Base-by-base conservation (phyloP, 1,284 basidiomycete species). In the Ceratobasidium sp. region DNA sequence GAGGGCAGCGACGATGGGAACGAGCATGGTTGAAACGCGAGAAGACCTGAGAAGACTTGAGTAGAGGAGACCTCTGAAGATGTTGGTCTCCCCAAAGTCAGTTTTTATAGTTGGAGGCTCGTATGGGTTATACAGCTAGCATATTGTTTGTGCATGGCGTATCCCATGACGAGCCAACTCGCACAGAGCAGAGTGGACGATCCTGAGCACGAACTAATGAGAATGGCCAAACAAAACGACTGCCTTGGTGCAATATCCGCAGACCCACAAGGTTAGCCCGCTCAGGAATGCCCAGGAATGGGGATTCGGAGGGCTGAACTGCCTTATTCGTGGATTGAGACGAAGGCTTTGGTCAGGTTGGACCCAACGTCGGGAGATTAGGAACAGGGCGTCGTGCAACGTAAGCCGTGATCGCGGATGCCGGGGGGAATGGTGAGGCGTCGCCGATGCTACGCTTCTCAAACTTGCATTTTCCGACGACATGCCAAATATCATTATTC, bases 201-300 rank as follows among this genome's bases (percentile, higher is more conserved):
- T 35, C 33, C 59, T 33, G 33, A 35, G 38, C 55, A 27, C 18
- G 12, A 33, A 67, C 41, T n/a, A 27, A 52, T 33, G 44, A 50
- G 65, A 50, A 67, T 46, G 7, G 18, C 8, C 46, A 35, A 74
- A 74, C 71, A 74, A 74, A 44, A 52, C 12, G 20, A 46, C 23
- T 18, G 71, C 20, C 41, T 48, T 23, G 46, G 46, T 74, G 71
- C 71, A 74, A 74, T 64, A 74, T 74, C 71, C 71, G 71, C 71
- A 74, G 18, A 64, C 48, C 50, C 71, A 74, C 60, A 44, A 8
- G 71, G 71, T 30, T 74, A 64, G 44, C 38, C 60, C 27, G 44
- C 23, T 35, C 18, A n/a, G 55, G 59, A 38, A 60, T 60, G n/a
- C 41, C 12, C 55, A 38, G 59, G 33, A 20, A 14, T 60, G 59